These are phyloP conservation scores for Ceratocystis huliohia DNA, from an alignment of 2,329 filamentous ascomycete genomes.

Conservation along the genomic window DNA sequence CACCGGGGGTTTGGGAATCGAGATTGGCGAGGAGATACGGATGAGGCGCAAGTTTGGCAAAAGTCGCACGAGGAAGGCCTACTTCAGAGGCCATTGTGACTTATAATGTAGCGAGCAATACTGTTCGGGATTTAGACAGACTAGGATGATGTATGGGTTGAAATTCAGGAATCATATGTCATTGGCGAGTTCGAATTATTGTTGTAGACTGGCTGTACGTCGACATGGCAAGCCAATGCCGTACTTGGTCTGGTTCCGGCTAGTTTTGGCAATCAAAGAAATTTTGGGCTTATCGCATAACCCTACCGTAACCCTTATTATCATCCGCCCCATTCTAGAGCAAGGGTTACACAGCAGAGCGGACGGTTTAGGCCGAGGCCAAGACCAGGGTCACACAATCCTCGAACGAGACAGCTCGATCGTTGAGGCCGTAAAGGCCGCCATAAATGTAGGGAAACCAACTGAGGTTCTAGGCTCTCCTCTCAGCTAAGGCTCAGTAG, in stretches of 20 bases:
- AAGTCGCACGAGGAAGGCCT: conserved; percentile 51
- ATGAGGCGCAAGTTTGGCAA: conserved; percentile 79
- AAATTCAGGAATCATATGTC: background rate
- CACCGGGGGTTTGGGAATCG: conserved; percentile 32
- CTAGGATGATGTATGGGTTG: background rate
- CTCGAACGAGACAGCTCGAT: too few species aligned
- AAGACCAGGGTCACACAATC: too few species aligned
- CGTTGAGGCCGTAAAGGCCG: too few species aligned
- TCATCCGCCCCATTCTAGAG: background rate
- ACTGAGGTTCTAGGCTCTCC: background rate
- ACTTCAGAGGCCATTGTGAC: conserved; percentile 25
- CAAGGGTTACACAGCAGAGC: background rate
- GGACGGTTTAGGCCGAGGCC: too few species aligned
- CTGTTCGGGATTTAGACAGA: too few species aligned
- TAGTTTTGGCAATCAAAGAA: background rate
- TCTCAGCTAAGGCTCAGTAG: background rate
- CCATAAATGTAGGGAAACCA: too few species aligned
- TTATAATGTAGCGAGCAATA: background rate
- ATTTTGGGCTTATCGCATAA: conserved; percentile 10
- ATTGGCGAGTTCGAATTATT: background rate
- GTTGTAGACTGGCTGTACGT: background rate
- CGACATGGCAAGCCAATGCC: background rate
- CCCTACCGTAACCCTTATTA: background rate
- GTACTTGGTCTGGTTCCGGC: too few species aligned
- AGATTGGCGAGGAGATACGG: conserved; percentile 86